These are phyloP conservation scores for Phytophthora europaea DNA, from an alignment of 352 stramenopile genomes.

Conservation along the genomic window DNA sequence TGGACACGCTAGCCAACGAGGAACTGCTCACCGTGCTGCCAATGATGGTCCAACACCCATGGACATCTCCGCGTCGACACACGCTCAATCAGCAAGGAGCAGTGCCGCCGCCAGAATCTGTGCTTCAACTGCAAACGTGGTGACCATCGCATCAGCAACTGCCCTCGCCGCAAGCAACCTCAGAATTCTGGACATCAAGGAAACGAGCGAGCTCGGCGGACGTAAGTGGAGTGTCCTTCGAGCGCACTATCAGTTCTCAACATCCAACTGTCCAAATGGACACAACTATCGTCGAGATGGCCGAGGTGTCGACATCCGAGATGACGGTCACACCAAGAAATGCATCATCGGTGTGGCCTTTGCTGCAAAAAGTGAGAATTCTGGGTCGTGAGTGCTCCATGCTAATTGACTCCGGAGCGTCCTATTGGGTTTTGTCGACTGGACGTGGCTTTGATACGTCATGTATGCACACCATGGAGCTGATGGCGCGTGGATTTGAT, in stretches of 20 bases:
- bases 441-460: not conserved
- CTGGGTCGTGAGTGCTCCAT: not conserved
- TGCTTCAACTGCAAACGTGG: not conserved
- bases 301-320: not conserved
- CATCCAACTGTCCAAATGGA: not conserved
- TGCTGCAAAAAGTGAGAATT: not conserved
- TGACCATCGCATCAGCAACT: not conserved
- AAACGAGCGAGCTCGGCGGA: not conserved
- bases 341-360: too few relatives aligned
- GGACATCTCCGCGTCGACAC: not conserved
- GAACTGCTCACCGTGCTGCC: not conserved
- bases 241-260: not conserved
- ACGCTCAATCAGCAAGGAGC: not conserved
- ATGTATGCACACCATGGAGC: not conserved
- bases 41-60: not conserved
- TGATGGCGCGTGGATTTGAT: not conserved
- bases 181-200: not conserved
- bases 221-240: not conserved
- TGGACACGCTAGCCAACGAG: not conserved
- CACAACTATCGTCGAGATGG: not conserved
- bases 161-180: not conserved
- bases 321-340: not conserved
- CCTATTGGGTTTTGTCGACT: not conserved
- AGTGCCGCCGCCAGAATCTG: not conserved
- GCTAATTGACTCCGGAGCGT: not conserved